Base-by-base conservation (phyloP, 352 stramenopile genomes). In the Globisporangium megalacanthum region DNA sequence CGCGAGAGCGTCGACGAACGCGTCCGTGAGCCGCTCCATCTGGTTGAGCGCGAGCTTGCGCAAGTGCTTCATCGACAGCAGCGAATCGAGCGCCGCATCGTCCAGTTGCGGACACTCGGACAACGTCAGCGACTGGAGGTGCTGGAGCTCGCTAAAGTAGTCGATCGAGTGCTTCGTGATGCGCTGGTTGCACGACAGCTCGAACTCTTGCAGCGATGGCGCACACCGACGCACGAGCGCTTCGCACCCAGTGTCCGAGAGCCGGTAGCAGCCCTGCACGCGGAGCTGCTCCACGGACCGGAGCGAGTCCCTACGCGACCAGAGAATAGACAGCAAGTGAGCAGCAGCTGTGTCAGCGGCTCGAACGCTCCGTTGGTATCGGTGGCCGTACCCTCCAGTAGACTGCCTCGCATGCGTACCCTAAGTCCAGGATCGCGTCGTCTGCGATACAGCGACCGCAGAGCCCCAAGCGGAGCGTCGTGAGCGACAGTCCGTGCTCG, bases 111-210 rank as follows among this genome's bases (percentile, higher is more conserved):
- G 83, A 49, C 83, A 94, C 62, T 94, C 81, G 10, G 83, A 88
- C 13, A 94, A 56, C 8, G 72, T 84, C 17, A 94, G 60, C 15
- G 81, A 75, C 44, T 84, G 68, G 29, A 94, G 50, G 22, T 88
- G 70, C 49, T 84, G 54, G 9, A 91, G 70, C 46, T 89, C 79
- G 31, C 76, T 69, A 52, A 92, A 85, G 45, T 83, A 86, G 53
- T 88, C 71, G 42, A 94, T 88, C 14, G 81, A 86, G 39, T 73
- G 64, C 20, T 85, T 77, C 6, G 76, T 89, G 64, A 94, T 89
- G 0, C 83, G 81, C 54, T 94, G 83, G 62, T 94, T 92, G 57
- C 83, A 92, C 35, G 77, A 89, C 7, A 94, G 67, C 61, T 90
- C 79, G 48, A 94, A 86, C 45, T 74, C 62, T 36, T 89, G 73